Evolutionary conservation across 2,329 filamentous ascomycete species (phyloP), one percentile per base, ranked within the genome.

Genomic region (Neocatenulostroma microsporum): DNA sequence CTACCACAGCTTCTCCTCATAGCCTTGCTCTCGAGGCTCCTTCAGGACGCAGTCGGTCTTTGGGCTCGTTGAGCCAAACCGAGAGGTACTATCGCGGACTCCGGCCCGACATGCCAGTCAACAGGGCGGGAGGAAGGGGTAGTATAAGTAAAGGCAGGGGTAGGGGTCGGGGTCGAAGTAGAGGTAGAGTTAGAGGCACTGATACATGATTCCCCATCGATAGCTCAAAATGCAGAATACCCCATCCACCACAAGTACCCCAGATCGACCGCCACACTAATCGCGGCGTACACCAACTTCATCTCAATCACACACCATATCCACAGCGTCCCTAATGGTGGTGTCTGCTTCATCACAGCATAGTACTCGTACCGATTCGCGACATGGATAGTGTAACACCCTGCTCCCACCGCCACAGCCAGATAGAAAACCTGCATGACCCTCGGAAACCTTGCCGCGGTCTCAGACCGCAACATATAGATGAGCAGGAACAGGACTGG

Each of bases 281-380:
- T 52, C 17, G 80, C 64, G 0, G 83, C 84, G 53, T 74, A 78
- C 0, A 69, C 54, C 26, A 94, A 66, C 37, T 85, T 73, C 63
- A 95, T 73, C 65, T 98, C 91, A 30, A 96, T 72, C 15, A 96
- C 80, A 21, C 82, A 78, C 87, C 89, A 96, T 4, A 96, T 74
- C 88, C 89, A 96, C 13, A 96, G 61, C 26, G 84, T 89, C 0
- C 86, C 91, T 11, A 95, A 60, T 4, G 87, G 80, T n/a, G 91
- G 91, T 0, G 87, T 83, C 45, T 78, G 79, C 66, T 94, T 93
- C 85, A 96, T 88, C 14, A 94, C 79, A 5, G 83, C 82, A 49
- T 93, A 78, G 54, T 95, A 96, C 4, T 81, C 77, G 47, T 79
- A 76, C 20, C 69, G 72, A 54, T 95, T 96, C 19, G 83, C 86